phyloP scores from a whole-genome alignment of 2,329 filamentous ascomycete genomes.

The Endoconidiophora polonica region DNA sequence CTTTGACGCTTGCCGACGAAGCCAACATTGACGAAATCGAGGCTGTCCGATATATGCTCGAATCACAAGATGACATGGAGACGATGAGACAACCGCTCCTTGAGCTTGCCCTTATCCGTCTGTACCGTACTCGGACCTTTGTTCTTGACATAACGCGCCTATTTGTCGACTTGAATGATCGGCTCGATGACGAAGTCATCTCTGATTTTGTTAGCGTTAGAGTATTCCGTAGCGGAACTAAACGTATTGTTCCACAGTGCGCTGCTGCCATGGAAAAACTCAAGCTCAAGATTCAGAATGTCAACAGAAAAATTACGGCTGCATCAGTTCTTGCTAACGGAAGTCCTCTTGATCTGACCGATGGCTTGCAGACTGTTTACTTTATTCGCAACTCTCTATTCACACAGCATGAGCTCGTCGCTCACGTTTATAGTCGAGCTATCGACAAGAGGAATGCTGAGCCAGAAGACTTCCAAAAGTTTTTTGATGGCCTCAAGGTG shows the following conservation, averaged over 20 bases:
- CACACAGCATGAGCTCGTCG: constrained; percentile 78
- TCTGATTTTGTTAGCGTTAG: constrained; percentile 38
- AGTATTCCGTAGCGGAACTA: constrained; percentile 35
- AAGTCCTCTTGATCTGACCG: constrained; percentile 32
- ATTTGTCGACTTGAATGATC: constrained; percentile 49
- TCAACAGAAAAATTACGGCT: constrained; percentile 61
- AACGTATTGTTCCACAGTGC: constrained; percentile 56
- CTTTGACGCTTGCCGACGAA: constrained; percentile 69
- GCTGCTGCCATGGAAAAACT: constrained; percentile 60
- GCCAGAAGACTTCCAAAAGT: constrained; percentile 53
- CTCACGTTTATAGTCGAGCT: constrained; percentile 61
- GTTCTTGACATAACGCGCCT: constrained; percentile 72
- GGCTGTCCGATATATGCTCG: constrained; percentile 59
- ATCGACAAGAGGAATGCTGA: constrained; percentile 59
- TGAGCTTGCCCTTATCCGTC: constrained; percentile 68
- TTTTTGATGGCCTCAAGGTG: constrained; percentile 51
- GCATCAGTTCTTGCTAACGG: constrained; percentile 56
- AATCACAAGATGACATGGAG: constrained; percentile 51
- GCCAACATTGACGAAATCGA: constrained; percentile 81
- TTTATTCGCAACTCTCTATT: constrained; percentile 66
- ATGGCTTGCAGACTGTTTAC: constrained; percentile 61
- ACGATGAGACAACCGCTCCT: constrained; percentile 56
- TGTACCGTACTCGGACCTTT: constrained; percentile 72
- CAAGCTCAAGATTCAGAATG: constrained; percentile 56
- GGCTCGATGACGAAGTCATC: constrained; percentile 22